Evolutionary conservation across 2,329 filamentous ascomycete species (phyloP), one percentile per base, ranked within the genome.

Genomic region (Orbilia brochopaga): DNA sequence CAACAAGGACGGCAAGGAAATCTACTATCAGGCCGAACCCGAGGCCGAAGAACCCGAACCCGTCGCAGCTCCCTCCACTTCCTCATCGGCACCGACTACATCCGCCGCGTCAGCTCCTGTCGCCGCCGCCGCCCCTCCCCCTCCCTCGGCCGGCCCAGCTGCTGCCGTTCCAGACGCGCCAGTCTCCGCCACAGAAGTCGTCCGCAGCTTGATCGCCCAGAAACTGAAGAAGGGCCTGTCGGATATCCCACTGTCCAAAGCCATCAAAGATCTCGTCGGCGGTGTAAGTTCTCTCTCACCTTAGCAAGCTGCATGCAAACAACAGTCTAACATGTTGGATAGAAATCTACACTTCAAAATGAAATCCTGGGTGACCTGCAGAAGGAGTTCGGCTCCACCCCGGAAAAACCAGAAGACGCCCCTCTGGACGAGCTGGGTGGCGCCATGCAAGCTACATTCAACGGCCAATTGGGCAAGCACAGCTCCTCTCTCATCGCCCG

Each of bases 1-100:
- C 84, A 97, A 96, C 85, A 99, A 99, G 81, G 94, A 99, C 79
- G 90, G 92, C 64, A 97, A 97, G 81, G 94, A 99, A 81, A 99
- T 99, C 75, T 99, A 99, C 84, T 99, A 99, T 81, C 93, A 97
- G 79, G 92, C 96, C 50, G 94, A 99, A 78, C 94, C 94, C 0
- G 84, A 96, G 30, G 91, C 95, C 78, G 94, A 99, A 66, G 94
- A 97, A 81, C 85, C 89, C 52, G 89, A 89, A 78, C 83, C 88
- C 0, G 80, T 83, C 11, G 81, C 84, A 23, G 79, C 81, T 73
- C 79, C 85, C 59, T 63, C 80, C 17, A 78, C 80, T 73, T 79
- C 85, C 60, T 62, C 80, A 27, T 78, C 80, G 21, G 75, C 78
- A 48, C 76, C 81, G 19, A 78, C 79, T 53, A 76, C 80, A 54